A percentile compares a stretch with the other conserved stretches of the same genome.
Evolutionary conservation across 2,329 filamentous ascomycete species (phyloP).

Genomic region (Apiospora sp.): DNA sequence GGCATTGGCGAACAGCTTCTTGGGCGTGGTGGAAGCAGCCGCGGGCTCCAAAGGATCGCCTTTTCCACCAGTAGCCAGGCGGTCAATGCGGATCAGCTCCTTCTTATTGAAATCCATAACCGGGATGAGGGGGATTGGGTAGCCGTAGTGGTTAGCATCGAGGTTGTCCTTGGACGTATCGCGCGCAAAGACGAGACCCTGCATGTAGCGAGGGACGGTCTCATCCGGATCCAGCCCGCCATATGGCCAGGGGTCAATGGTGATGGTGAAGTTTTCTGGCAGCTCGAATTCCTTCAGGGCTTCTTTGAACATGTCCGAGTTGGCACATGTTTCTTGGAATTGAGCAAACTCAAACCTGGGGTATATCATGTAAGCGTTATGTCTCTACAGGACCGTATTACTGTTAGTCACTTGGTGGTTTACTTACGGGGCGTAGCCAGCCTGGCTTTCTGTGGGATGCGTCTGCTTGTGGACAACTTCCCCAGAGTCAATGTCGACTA

Average conservation of each 20-base stretch:
- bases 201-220: conserved; percentile 53
- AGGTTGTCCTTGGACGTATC: conserved; percentile 51
- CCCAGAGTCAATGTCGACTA: conserved; percentile 48
- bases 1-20: conserved; percentile 54
- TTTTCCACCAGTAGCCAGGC: conserved; percentile 57
- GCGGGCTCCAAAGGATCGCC: conserved; percentile 52
- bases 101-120: conserved; percentile 65
- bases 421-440: conserved; percentile 46
- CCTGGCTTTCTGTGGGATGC: conserved; percentile 44
- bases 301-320: conserved; percentile 54
- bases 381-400: neutral
- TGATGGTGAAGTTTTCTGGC: conserved; percentile 52
- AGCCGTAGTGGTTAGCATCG: conserved; percentile 70
- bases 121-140: conserved; percentile 65
- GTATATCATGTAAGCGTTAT: neutral
- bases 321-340: conserved; percentile 50
- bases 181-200: conserved; percentile 58
- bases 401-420: neutral
- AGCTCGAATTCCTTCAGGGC: conserved; percentile 56
- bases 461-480: conserved; percentile 39
- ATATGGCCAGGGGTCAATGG: conserved; percentile 74
- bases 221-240: conserved; percentile 52
- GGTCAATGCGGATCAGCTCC: conserved; percentile 64
- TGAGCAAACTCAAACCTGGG: conserved; percentile 45
- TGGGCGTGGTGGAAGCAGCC: conserved; percentile 48